Base-by-base conservation (phyloP, 495 filamentous ascomycete genomes). In the Penicillium flavigenum region DNA sequence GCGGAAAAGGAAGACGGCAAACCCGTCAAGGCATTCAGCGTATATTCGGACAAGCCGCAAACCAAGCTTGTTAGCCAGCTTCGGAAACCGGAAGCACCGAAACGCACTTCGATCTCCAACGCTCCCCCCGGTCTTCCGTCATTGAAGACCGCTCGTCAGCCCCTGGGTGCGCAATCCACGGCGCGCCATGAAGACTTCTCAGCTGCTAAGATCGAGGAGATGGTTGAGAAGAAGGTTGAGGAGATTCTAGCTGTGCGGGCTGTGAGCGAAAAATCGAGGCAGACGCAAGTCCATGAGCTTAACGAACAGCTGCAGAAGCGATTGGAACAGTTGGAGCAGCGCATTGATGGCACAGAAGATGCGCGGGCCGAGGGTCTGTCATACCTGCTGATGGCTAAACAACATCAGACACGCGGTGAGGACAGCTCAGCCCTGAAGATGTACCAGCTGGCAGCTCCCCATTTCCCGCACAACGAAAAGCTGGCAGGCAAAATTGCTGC, bases 211-310 rank as follows among this genome's bases (percentile, higher is more conserved):
- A 92, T 96, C 39, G 92, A 96, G 63, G 90, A 92, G 44, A 85
- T 97, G 71, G 90, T 98, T 7, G 88, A 94, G 67, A 88, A 85
- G 65, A 96, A 96, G 60, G 90, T 98, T 0, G 86, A 87, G 44
- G 92, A 96, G 67, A 89, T 94, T 32, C 75, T 98, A 1, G 91
- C 92, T 2, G 82, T 87, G 9, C 83, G 87, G 26, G 76, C 79
- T 12, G 62, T 80, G 27, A 78, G 77, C 62, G 78, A 80, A 26
- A 67, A 79, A 49, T 75, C 79, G 4, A 63, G 75, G 11, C 67
- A 76, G 31, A 77, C 79, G 4, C 79, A 80, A 17, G 78, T 82
- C 10, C 75, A 71, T 5, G 81, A 83, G 22, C 79, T 92, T 17
- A 88, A 83, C 56, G 88, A 92, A 17, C 86, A 90, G 36, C 82